A percentile compares a stretch with the other conserved stretches of the same genome.
Conservation (phyloP, 2,329 filamentous ascomycete species). For the Raffaelea ambrosiae region DNA sequence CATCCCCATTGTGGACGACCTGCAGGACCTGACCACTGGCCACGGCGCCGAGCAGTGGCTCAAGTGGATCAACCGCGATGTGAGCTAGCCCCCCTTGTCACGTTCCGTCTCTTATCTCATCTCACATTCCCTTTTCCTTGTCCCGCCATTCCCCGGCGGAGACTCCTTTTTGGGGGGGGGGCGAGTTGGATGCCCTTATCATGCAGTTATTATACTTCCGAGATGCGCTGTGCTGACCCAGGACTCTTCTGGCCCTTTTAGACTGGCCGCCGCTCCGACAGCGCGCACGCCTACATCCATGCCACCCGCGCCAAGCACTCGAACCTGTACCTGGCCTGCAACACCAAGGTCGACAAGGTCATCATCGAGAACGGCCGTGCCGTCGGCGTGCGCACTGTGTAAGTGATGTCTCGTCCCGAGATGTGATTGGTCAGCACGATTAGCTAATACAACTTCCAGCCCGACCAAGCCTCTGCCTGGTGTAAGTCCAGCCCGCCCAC, state of each 20-base stretch:
- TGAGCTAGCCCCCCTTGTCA: too few relatives aligned
- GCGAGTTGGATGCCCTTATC: too few relatives aligned
- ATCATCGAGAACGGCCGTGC: conserved; percentile 65
- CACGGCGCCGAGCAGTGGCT: conserved; percentile 75
- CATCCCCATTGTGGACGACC: conserved; percentile 67
- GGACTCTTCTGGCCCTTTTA: conserved; percentile 15
- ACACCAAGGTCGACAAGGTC: conserved; percentile 71
- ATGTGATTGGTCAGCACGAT: not conserved
- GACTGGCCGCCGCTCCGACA: conserved; percentile 65
- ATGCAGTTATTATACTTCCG: too few relatives aligned
- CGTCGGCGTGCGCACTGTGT: conserved; percentile 61
- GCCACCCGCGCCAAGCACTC: conserved; percentile 60
- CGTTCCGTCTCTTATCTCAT: not conserved
- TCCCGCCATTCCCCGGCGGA: too few relatives aligned
- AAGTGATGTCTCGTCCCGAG: conserved; percentile 9
- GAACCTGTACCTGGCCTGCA: conserved; percentile 64
- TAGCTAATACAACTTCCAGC: conserved; percentile 14
- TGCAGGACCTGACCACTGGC: conserved; percentile 61
- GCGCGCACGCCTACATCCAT: conserved; percentile 71
- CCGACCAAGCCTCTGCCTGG: conserved; percentile 43
- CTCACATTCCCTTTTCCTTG: not conserved
- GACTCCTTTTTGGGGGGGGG: too few relatives aligned
- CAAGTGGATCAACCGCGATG: conserved; percentile 62
- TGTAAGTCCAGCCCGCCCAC: not conserved
- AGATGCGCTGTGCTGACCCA: too few relatives aligned